Base-by-base conservation (phyloP, 202 grass and related monocot genomes). In the Digitaria exilis region DNA sequence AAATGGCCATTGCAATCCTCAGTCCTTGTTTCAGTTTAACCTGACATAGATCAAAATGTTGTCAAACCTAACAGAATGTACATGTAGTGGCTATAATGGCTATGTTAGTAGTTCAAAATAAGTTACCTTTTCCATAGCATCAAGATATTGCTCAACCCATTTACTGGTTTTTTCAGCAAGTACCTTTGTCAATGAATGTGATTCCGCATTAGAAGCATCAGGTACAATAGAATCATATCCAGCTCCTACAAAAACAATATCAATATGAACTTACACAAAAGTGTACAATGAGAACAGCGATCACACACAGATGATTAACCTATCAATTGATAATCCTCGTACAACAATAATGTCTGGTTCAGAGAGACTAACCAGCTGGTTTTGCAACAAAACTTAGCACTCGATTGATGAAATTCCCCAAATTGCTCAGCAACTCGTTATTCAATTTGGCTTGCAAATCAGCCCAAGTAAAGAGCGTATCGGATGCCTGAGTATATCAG, bases 1-100 rank as follows among this genome's bases (percentile, higher is more conserved):
- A 95, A 85, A 98, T 92, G 46, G 64, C 90, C 93, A 95, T 94
- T 12, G 85, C 93, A 81, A 45, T 81, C 76, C 95, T 98, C 49
- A 98, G 65, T 80, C 96, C 96, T 84, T 96, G 96, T 88, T 98
- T 98, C 77, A 96, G 73, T 89, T 98, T 94, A 81, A 98, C 93
- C 96, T 98, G 70, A 69, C 9, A 72, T 41, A 45, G 25, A 72
- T 25, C 2, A 71, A 24, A 68, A 41, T 57, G 24, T 85, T 77
- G 31, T 65, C 63, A 82, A 67, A 79, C 22, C 17, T 54, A 82
- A 88, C n/a, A 35, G 11, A 50, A 57, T 17, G 54, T 41, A 68
- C 25, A 87, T 44, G 51, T 25, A 75, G 25, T 54, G 19, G 18
- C 32, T 41, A 42, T 9, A 62, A 59, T 55, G 60, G 14, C 56